Evolutionary conservation across 768 basidiomycete species (phyloP).

Genomic region (Cystofilobasidium capitatum): DNA sequence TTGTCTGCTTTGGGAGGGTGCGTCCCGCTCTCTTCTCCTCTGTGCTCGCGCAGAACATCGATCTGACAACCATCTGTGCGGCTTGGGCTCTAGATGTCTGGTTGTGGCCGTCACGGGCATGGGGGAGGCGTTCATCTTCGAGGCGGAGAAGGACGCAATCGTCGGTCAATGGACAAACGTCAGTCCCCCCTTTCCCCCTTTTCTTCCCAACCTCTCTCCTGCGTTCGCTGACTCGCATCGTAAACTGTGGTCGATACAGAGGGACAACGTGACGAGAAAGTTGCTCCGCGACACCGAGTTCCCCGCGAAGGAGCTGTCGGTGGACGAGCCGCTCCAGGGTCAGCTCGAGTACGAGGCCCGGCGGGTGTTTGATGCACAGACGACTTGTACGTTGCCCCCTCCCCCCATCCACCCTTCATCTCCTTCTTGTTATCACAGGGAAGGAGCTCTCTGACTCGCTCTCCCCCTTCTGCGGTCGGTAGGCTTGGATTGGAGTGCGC

Average conservation of each 20-base stretch:
- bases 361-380: slow-evolving; percentile 11
- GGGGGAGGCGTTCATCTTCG: neutral
- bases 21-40: neutral
- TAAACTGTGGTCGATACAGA: neutral
- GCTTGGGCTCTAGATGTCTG: neutral
- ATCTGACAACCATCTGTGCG: neutral
- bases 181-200: neutral
- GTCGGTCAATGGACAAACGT: neutral
- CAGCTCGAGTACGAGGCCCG: slow-evolving; percentile 4
- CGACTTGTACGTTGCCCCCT: neutral
- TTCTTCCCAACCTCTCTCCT: neutral
- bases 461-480: too few species aligned
- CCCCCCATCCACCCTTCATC: too few species aligned
- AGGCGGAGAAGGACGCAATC: neutral
- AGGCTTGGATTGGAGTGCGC: neutral
- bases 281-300: neutral
- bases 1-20: slow-evolving; percentile 2
- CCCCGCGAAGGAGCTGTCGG: neutral
- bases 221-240: neutral
- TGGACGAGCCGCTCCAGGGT: neutral
- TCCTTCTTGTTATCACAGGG: too few species aligned
- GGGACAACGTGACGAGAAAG: slow-evolving; percentile 4
- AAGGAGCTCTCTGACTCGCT: too few species aligned
- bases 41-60: neutral
- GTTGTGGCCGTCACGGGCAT: neutral